Conservation (phyloP, 202 grass and related monocot species). For the Elaeis oleifera region DNA sequence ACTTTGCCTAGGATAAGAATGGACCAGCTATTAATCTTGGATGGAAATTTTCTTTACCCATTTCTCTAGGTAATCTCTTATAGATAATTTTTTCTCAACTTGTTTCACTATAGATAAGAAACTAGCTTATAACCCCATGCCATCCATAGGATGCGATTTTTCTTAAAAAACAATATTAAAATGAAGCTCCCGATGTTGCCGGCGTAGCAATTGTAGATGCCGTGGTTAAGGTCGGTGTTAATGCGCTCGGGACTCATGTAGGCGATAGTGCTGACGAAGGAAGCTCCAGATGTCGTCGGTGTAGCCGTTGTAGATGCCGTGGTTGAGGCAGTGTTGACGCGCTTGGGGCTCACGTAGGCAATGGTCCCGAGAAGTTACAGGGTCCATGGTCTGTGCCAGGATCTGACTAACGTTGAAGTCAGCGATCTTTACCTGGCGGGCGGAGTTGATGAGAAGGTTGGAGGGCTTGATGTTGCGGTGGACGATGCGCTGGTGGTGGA, state of each 20-base stretch:
- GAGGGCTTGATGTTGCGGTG: conserved; percentile 15
- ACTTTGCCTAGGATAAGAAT: no score
- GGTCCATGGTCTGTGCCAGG: conserved; percentile 10
- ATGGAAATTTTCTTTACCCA: no score
- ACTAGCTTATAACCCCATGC: no score
- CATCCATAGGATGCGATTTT: no score
- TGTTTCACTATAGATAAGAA: no score
- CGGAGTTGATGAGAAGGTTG: conserved; percentile 9
- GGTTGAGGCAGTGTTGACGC: conserved; percentile 10
- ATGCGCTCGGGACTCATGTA: conserved; percentile 18
- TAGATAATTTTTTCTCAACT: no score
- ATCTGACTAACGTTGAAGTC: conserved; percentile 6
- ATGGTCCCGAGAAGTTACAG: conserved; percentile 11
- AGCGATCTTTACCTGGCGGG: conserved; percentile 5
- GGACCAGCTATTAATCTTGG: no score
- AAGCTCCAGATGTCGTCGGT: no score
- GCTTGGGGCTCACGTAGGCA: conserved; percentile 13
- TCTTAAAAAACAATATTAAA: no score
- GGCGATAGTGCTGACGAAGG: neutral
- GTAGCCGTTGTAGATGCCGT: neutral
- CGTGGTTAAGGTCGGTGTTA: conserved; percentile 9
- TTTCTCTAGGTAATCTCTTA: no score
- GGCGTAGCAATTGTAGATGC: neutral
- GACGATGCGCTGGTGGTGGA: conserved; percentile 3
- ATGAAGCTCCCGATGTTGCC: no score